Evolutionary conservation across 1,284 basidiomycete genomes (phyloP).

Genomic region (Rhizopogon parksii): DNA sequence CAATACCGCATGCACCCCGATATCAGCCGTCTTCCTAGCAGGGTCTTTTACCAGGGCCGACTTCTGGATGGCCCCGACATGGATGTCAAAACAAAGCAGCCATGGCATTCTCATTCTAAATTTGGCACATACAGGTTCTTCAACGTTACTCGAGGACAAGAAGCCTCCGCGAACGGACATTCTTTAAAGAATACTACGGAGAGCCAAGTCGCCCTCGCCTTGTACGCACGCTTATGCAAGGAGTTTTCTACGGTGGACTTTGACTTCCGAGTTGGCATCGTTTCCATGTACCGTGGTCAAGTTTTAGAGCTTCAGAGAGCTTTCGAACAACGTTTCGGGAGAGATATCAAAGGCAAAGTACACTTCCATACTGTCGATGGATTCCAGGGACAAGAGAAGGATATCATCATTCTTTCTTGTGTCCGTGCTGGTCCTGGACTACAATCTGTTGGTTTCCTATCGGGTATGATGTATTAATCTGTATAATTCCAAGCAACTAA

Average conservation of each 20-base stretch:
- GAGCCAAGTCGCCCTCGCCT: slow-evolving; percentile 68
- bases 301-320: slow-evolving; percentile 68
- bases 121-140: slow-evolving; percentile 91
- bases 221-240: slow-evolving; percentile 70
- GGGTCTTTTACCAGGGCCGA: slow-evolving; percentile 80
- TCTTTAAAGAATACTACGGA: slow-evolving; percentile 81
- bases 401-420: slow-evolving; percentile 92
- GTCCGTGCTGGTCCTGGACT: slow-evolving; percentile 85
- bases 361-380: slow-evolving; percentile 98
- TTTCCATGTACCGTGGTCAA: slow-evolving; percentile 96
- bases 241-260: slow-evolving; percentile 66
- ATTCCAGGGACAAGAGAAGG: slow-evolving; percentile 97
- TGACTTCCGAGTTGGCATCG: slow-evolving; percentile 79
- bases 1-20: slow-evolving; percentile 99
- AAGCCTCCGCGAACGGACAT: slow-evolving; percentile 51
- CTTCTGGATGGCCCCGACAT: slow-evolving; percentile 88
- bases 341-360: slow-evolving; percentile 64
- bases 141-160: slow-evolving; percentile 61
- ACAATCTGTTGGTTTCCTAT: slow-evolving; percentile 81
- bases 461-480: slow-evolving; percentile 42
- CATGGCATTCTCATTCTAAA: slow-evolving; percentile 79
- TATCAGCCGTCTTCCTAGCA: slow-evolving; percentile 87
- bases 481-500: slow-evolving; percentile 9
- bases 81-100: slow-evolving; percentile 73
- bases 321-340: slow-evolving; percentile 73